Evolutionary conservation across 2,329 filamentous ascomycete species (phyloP).

Genomic region (Pseudogymnoascus sp.): DNA sequence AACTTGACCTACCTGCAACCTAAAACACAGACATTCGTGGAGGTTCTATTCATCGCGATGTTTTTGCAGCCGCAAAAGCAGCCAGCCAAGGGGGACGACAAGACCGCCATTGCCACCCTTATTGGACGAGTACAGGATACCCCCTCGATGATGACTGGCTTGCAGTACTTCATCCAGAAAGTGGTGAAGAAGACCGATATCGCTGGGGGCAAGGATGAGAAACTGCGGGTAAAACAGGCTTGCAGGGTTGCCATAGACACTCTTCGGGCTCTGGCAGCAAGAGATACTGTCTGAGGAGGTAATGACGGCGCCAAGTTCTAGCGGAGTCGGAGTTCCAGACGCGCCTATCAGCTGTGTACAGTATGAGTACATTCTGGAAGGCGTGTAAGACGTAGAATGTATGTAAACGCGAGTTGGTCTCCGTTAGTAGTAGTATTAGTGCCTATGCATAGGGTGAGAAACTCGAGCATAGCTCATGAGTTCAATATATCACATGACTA

Average conservation of each 20-base stretch:
- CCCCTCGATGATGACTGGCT: slow-evolving; percentile 61
- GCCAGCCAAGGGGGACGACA: slow-evolving; percentile 41
- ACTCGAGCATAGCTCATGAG: background rate
- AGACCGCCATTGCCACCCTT: slow-evolving; percentile 54
- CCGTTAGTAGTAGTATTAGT: background rate
- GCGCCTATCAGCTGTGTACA: background rate
- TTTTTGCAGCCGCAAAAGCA: slow-evolving; percentile 59
- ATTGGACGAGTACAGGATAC: slow-evolving; percentile 58
- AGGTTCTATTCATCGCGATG: slow-evolving; percentile 69
- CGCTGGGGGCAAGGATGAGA: slow-evolving; percentile 41
- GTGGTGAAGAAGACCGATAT: slow-evolving; percentile 60
- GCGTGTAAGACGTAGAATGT: background rate
- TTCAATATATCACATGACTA: background rate
- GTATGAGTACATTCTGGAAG: background rate
- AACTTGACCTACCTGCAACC: slow-evolving; percentile 71
- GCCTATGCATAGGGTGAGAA: background rate
- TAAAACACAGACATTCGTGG: slow-evolving; percentile 70
- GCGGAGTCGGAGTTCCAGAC: slow-evolving; percentile 12
- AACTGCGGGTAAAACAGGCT: slow-evolving; percentile 40
- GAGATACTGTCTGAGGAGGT: slow-evolving; percentile 12
- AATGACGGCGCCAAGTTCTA: slow-evolving; percentile 9
- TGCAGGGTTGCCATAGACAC: slow-evolving; percentile 38
- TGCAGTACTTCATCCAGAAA: slow-evolving; percentile 75
- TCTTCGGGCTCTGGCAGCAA: slow-evolving; percentile 21
- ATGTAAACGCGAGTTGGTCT: background rate